Conservation (phyloP, 805 yeast genomes). For the Kodamaea sagamina region DNA sequence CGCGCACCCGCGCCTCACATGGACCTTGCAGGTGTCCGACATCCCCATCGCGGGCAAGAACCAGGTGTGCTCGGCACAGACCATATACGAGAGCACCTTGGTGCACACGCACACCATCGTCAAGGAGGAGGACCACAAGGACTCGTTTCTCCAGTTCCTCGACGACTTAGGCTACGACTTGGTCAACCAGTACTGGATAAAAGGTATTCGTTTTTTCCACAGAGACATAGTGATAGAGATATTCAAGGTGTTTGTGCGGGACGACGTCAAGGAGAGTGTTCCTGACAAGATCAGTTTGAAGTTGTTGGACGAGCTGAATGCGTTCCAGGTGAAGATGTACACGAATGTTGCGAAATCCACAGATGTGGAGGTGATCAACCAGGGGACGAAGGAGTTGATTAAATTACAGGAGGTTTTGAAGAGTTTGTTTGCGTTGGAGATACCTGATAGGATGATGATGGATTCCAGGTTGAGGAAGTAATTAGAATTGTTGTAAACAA, state of each 20-base stretch:
- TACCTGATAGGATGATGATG: constrained; percentile 80
- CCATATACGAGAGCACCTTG: constrained; percentile 62
- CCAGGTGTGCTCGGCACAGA: constrained; percentile 61
- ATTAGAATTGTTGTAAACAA: not conserved
- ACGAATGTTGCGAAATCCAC: constrained; percentile 72
- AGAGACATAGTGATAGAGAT: constrained; percentile 63
- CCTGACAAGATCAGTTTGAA: constrained; percentile 33
- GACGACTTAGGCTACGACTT: constrained; percentile 71
- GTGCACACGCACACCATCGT: constrained; percentile 47
- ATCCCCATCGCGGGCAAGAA: constrained; percentile 75
- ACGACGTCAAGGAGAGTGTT: constrained; percentile 23
- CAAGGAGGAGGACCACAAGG: constrained; percentile 21
- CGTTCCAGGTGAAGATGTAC: constrained; percentile 61
- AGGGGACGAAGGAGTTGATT: constrained; percentile 63
- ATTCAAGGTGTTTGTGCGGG: constrained; percentile 46
- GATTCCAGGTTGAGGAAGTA: constrained; percentile 60
- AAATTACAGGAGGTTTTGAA: constrained; percentile 63
- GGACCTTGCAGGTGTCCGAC: constrained; percentile 69
- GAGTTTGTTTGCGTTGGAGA: constrained; percentile 65
- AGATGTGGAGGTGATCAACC: constrained; percentile 70
- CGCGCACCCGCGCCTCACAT: constrained; percentile 28
- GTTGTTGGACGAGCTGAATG: constrained; percentile 53
- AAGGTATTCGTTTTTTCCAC: constrained; percentile 63
- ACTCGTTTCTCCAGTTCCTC: constrained; percentile 46
- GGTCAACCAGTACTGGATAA: constrained; percentile 59